phyloP scores from a whole-genome alignment of 345 rosid species.

The Hibiscus tridactylites region DNA sequence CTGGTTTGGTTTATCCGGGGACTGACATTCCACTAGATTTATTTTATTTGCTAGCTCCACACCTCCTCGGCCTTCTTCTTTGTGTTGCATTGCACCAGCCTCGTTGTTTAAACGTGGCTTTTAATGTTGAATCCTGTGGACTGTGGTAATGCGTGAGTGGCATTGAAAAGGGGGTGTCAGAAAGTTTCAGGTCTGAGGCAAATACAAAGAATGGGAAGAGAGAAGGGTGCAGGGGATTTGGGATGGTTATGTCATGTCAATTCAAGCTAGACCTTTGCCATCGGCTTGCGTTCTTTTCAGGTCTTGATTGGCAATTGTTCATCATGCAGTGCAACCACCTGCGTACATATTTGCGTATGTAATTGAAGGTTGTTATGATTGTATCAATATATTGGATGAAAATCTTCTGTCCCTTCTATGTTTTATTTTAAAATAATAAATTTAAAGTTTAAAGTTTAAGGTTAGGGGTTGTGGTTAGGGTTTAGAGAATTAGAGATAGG shows the following conservation, averaged over 20 bases:
- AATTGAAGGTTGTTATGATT: too few relatives aligned
- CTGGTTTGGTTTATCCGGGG: slow-evolving; percentile 16
- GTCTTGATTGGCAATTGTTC: too few relatives aligned
- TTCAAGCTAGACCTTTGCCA: neutral
- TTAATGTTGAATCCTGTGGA: slow-evolving; percentile 6
- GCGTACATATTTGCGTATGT: too few relatives aligned
- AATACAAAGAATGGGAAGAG: slow-evolving; percentile 10
- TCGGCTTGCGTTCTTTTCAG: neutral
- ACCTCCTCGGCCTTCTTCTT: neutral
- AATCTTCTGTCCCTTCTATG: too few relatives aligned
- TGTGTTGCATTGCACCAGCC: slow-evolving; percentile 1
- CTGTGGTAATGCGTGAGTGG: slow-evolving; percentile 6
- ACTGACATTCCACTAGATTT: slow-evolving; percentile 50
- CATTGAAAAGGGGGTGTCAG: slow-evolving; percentile 13
- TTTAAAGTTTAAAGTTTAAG: too few relatives aligned
- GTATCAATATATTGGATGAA: too few relatives aligned
- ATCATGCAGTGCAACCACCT: too few relatives aligned
- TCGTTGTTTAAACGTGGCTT: neutral
- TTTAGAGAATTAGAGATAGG: too few relatives aligned
- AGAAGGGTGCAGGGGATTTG: slow-evolving; percentile 5
- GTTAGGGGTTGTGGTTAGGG: too few relatives aligned
- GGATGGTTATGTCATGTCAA: neutral
- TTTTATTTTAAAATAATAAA: too few relatives aligned
- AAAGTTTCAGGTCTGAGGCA: neutral
- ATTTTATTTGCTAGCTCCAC: slow-evolving; percentile 2